Percentiles rank a stretch among this genome's conserved stretches.
phyloP scores from a whole-genome alignment of 805 yeast genomes.

The Starmerella vaccinii region DNA sequence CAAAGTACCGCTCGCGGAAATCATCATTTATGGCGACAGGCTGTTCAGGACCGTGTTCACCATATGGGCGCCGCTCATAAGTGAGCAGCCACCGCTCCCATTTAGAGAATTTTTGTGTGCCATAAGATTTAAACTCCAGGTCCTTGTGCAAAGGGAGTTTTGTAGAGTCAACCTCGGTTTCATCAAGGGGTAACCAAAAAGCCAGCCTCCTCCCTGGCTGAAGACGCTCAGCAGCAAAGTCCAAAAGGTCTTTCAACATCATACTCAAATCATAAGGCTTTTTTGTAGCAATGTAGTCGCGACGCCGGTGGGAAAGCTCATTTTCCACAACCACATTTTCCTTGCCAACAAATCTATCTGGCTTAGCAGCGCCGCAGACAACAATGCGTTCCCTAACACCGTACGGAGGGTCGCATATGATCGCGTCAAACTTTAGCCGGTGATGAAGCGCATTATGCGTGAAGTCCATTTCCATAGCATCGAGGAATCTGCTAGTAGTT shows the following conservation, averaged over 20 bases:
- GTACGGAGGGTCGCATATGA: constrained; percentile 94
- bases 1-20: constrained; percentile 69
- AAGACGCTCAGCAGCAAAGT: constrained; percentile 61
- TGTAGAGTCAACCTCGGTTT: constrained; percentile 47
- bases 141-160: constrained; percentile 66
- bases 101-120: constrained; percentile 81
- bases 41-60: constrained; percentile 34
- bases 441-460: constrained; percentile 74
- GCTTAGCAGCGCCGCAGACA: constrained; percentile 72
- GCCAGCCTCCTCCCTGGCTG: constrained; percentile 71
- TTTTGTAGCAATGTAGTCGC: constrained; percentile 85
- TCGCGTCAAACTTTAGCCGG: constrained; percentile 58
- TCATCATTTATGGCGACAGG: constrained; percentile 44
- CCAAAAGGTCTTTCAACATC: constrained; percentile 64
- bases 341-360: constrained; percentile 58
- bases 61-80: constrained; percentile 49
- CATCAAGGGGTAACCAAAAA: constrained; percentile 97
- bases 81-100: constrained; percentile 87
- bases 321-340: constrained; percentile 68
- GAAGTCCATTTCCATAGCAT: constrained; percentile 84
- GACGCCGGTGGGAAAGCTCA: constrained; percentile 59
- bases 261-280: constrained; percentile 76
- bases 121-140: constrained; percentile 56
- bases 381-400: constrained; percentile 94
- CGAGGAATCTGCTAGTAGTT: constrained; percentile 49